Conservation (phyloP, 768 basidiomycete species). For the Cystobasidium onofrii region DNA sequence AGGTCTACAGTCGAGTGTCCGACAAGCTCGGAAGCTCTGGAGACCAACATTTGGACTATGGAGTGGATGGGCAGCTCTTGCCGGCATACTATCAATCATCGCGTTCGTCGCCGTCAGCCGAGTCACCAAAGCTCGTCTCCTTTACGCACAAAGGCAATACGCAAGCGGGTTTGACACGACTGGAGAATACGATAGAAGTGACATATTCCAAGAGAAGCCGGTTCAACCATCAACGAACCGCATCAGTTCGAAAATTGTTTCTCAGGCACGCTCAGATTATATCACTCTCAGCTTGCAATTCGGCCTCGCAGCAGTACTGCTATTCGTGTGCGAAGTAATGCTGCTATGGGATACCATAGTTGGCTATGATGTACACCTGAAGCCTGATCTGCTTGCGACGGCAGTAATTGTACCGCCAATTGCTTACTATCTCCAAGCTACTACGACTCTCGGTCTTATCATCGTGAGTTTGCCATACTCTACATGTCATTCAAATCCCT, state of each 20-base stretch:
- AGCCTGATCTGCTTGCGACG: background rate
- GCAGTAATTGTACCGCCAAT: background rate
- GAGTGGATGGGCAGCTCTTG: constrained; percentile 13
- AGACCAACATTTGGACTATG: background rate
- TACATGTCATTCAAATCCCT: background rate
- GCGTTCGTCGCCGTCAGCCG: constrained; percentile 11
- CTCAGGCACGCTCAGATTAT: constrained; percentile 6
- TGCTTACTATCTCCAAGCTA: constrained; percentile 7
- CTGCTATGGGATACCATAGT: constrained; percentile 11
- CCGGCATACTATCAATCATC: background rate
- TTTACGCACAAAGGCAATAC: background rate
- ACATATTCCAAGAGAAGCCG: background rate
- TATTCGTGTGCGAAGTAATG: constrained; percentile 8
- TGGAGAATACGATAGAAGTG: background rate
- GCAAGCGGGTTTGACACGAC: background rate
- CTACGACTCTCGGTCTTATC: background rate
- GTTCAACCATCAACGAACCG: background rate
- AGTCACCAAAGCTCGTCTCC: constrained; percentile 21
- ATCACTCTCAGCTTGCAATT: constrained; percentile 8
- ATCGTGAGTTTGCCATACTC: background rate
- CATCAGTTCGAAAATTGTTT: background rate
- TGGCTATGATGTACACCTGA: constrained; percentile 7
- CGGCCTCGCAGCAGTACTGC: constrained; percentile 7
- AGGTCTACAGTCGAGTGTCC: background rate
- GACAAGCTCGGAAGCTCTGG: background rate